phyloP scores from a whole-genome alignment of 192 early-diverging fungal genomes.

The Umbelopsis ramanniana region DNA sequence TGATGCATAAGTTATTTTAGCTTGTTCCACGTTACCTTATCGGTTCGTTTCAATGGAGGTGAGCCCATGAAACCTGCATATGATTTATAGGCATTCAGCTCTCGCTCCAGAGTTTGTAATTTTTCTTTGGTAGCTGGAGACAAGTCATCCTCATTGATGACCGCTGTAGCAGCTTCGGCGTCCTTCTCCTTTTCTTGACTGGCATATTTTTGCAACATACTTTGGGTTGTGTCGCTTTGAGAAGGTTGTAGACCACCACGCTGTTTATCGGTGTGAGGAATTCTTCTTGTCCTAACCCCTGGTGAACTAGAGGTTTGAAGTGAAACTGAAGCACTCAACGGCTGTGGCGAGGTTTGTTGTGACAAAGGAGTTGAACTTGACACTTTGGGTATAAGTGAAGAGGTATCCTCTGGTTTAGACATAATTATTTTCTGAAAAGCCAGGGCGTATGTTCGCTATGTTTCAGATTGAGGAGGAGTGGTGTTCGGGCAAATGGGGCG shows the following conservation, averaged over 20 bases:
- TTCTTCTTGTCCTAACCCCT: constrained; percentile 4
- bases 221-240: constrained; percentile 18
- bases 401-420: neutral
- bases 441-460: constrained; percentile 15
- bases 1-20: constrained; percentile 3
- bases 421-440: neutral
- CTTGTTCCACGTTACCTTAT: neutral
- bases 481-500: neutral
- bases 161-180: neutral
- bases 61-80: neutral
- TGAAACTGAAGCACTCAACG: neutral
- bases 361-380: constrained; percentile 7
- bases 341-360: neutral
- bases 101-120: constrained; percentile 36
- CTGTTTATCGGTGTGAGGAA: neutral
- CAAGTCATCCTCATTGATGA: constrained; percentile 19
- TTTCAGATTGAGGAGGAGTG: constrained; percentile 3
- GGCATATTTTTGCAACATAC: constrained; percentile 4
- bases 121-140: constrained; percentile 35
- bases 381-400: neutral
- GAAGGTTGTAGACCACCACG: constrained; percentile 5
- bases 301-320: constrained; percentile 3
- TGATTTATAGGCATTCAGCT: constrained; percentile 29
- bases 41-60: constrained; percentile 4
- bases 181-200: constrained; percentile 15